Base-by-base conservation (phyloP, 768 basidiomycete genomes). In the Amanita pseudoporphyria region DNA sequence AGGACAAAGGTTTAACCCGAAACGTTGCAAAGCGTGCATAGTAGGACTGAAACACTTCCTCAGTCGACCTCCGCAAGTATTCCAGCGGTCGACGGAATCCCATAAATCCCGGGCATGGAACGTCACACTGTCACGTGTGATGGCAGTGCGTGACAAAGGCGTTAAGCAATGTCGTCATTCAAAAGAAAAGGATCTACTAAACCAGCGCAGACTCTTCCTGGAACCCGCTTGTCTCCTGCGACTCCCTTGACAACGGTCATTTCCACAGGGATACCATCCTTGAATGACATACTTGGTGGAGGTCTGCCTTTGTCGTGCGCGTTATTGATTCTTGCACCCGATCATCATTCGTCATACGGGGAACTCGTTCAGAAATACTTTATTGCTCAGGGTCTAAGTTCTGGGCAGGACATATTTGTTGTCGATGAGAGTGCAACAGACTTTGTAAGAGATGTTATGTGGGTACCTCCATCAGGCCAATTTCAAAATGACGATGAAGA, bases 241-340 rank as follows among this genome's bases (percentile, higher is more conserved):
- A 79, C 82, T 3, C 62, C 71, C 32, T 68, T 73, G 16, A 82
- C 78, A 0, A 58, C 72, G 49, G 67, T 84, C 52, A 81, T 77
- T 6, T 94, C 94, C 1, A 89, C 89, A 4, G 96, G 96, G 2
- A 80, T 98, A 7, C 82, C 91, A 22, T 92, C 93, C 10, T 73
- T 99, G 18, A 96, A 99, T 64, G 96, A 98, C 62, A 79, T 98
- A 53, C 79, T 98, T 33, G 93, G 93, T 48, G 93, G 91, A 24
- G 92, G 93, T 14, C 64, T 96, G 31, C 92, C 95, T 10, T 73
- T 94, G 49, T 84, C 87, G 2, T 85, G 84, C 53, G 77, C 77
- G 12, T 66, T 89, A 45, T 71, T 84, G 24, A 66, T 88, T 28
- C 74, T 87, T 36, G 83, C 88, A n/a, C 86, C 92, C 0, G 95